Conservation (phyloP, 352 stramenopile genomes). For the Globisporangium orthogonon region DNA sequence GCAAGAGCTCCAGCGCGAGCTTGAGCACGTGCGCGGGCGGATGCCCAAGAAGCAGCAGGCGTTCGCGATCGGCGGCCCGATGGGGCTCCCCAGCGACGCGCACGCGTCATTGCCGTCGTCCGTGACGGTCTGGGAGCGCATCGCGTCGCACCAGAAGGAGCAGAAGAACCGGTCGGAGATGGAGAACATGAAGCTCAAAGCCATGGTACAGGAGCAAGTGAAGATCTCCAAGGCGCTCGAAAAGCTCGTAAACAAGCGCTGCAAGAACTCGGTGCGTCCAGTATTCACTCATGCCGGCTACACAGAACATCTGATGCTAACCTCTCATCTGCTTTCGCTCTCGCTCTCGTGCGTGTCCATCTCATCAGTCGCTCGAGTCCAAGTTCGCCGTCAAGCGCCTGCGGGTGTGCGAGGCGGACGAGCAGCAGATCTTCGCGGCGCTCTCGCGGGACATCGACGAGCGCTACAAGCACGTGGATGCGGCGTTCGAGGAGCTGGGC, state of each 20-base stretch:
- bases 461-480: slow-evolving; percentile 27
- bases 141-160: slow-evolving; percentile 58
- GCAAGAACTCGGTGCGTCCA: slow-evolving; percentile 28
- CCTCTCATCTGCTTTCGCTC: neutral
- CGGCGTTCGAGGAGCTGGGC: slow-evolving; percentile 35
- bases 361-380: slow-evolving; percentile 6
- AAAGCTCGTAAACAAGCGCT: slow-evolving; percentile 47
- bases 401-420: slow-evolving; percentile 23
- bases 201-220: slow-evolving; percentile 42
- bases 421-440: slow-evolving; percentile 29
- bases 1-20: slow-evolving; percentile 48
- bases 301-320: neutral
- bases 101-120: slow-evolving; percentile 8
- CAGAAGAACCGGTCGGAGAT: slow-evolving; percentile 64
- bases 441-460: slow-evolving; percentile 24
- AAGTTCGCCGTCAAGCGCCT: slow-evolving; percentile 23
- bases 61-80: neutral
- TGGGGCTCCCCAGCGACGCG: neutral
- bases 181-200: slow-evolving; percentile 58
- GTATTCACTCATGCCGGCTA: neutral
- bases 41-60: slow-evolving; percentile 5
- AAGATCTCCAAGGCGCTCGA: slow-evolving; percentile 53
- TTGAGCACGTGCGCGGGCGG: slow-evolving; percentile 16
- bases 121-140: slow-evolving; percentile 43
- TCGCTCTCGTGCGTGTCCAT: neutral